Evolutionary conservation across 805 yeast species (phyloP).

Genomic region (Lipomyces lipofer): DNA sequence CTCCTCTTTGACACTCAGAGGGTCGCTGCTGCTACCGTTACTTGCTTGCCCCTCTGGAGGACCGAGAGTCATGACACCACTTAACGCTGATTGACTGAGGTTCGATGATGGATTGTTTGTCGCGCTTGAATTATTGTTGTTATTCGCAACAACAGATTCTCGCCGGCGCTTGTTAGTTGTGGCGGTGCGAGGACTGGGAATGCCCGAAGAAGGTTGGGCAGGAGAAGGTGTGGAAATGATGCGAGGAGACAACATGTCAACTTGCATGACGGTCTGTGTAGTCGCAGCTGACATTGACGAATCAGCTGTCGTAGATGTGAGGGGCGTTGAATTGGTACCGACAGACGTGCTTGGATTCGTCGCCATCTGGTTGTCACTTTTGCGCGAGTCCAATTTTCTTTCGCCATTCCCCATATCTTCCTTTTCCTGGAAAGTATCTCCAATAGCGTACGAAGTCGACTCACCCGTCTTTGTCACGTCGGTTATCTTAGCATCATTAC

Average conservation of each 20-base stretch:
- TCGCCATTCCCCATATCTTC: too few relatives aligned
- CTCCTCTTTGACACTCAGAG: constrained; percentile 7
- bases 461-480: too few relatives aligned
- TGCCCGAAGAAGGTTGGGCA: constrained; percentile 4
- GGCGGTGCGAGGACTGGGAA: constrained; percentile 14
- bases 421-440: too few relatives aligned
- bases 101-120: not conserved
- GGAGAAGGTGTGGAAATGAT: constrained; percentile 16
- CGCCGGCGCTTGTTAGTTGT: constrained; percentile 19
- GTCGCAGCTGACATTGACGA: not conserved
- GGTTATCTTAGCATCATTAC: too few relatives aligned
- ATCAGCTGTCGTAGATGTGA: not conserved
- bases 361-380: too few relatives aligned
- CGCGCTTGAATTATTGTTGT: not conserved
- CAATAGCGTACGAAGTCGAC: too few relatives aligned
- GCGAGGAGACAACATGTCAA: constrained; percentile 4
- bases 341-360: too few relatives aligned
- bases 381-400: too few relatives aligned
- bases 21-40: not conserved
- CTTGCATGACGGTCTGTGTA: not conserved
- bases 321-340: too few relatives aligned
- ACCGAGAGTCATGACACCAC: too few relatives aligned
- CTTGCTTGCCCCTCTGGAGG: not conserved
- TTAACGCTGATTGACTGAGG: constrained; percentile 1
- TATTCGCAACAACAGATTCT: not conserved